phyloP scores from a whole-genome alignment of 1,284 basidiomycete species.

The Malassezia psittaci region DNA sequence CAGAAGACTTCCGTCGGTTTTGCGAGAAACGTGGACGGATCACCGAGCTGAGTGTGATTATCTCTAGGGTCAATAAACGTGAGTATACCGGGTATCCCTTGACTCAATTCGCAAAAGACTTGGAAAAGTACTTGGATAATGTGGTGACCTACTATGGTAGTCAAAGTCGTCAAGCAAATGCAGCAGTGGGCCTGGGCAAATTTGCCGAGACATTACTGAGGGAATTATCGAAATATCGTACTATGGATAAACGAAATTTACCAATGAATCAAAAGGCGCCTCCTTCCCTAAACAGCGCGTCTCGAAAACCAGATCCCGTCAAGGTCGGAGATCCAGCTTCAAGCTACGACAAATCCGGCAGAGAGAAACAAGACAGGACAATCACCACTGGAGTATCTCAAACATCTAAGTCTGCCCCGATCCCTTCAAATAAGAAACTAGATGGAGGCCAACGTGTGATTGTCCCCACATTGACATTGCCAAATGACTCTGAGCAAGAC shows the following conservation, averaged over 20 bases:
- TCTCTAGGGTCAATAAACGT: conserved; percentile 3
- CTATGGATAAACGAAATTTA: not conserved
- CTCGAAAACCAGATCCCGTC: too few relatives aligned
- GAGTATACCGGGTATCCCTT: not conserved
- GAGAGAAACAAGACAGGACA: too few relatives aligned
- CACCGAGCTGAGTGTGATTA: not conserved
- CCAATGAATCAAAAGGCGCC: too few relatives aligned
- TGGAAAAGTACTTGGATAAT: conserved; percentile 2
- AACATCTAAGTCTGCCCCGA: too few relatives aligned
- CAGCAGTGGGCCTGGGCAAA: not conserved
- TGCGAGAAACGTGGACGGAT: not conserved
- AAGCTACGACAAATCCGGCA: too few relatives aligned
- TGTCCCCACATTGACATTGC: too few relatives aligned
- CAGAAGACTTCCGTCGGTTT: not conserved
- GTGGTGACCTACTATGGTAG: not conserved
- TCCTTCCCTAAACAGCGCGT: too few relatives aligned
- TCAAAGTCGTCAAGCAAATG: not conserved
- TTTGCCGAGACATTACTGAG: conserved; percentile 13
- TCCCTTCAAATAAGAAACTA: too few relatives aligned
- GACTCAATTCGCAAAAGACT: conserved; percentile 4
- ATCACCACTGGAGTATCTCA: too few relatives aligned
- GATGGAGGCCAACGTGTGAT: too few relatives aligned
- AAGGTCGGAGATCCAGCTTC: too few relatives aligned
- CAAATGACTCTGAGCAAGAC: too few relatives aligned
- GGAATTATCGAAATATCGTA: conserved; percentile 1